Base-by-base conservation (phyloP, 31 red algal genomes). In the Odonthalia washingtoniensis region DNA sequence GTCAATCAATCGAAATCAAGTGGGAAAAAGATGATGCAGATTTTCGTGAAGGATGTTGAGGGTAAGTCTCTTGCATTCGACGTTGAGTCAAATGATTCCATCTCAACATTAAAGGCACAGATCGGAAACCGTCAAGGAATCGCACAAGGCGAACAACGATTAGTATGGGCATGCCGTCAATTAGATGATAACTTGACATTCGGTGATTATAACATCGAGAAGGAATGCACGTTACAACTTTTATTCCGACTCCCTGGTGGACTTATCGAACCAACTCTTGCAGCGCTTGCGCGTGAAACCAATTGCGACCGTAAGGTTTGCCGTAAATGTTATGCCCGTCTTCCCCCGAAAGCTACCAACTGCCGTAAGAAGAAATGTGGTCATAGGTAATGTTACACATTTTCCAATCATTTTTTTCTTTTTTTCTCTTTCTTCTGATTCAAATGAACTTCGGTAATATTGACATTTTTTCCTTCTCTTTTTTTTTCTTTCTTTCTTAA, bases 291-390 rank as follows among this genome's bases (percentile, higher is more conserved):
- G 1, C 83, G 95, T 33, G 89, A 93, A 34, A 96, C 95, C 65
- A 99, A 99, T 83, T 97, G 95, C 84, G 95, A 99, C 28, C 94
- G 92, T 53, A 92, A 89, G 93, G 77, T 99, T 27, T 99, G 98
- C 86, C 98, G 98, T 68, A 92, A 95, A 53, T 99, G 98, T 91
- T 99, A 99, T 83, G 98, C 95, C 36, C 92, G 98, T 78, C 77
- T 99, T 1, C 98, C 91, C 17, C 79, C 85, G 81, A 81, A 83
- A 39, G 98, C 98, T 33, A 78, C 83, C 65, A 99, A 99, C 90
- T 99, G 98, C 84, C 87, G 98, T 17, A 99, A 99, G 93, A 96
- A 96, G 95, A 99, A 99, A 92, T 99, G 98, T 76, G 98, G 98
- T 32, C 98, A 99, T 72, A 92, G 90, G 90, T 92, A 91, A 0